Base-by-base conservation (phyloP, 2,329 filamentous ascomycete genomes). In the Sclerotinia nivalis region DNA sequence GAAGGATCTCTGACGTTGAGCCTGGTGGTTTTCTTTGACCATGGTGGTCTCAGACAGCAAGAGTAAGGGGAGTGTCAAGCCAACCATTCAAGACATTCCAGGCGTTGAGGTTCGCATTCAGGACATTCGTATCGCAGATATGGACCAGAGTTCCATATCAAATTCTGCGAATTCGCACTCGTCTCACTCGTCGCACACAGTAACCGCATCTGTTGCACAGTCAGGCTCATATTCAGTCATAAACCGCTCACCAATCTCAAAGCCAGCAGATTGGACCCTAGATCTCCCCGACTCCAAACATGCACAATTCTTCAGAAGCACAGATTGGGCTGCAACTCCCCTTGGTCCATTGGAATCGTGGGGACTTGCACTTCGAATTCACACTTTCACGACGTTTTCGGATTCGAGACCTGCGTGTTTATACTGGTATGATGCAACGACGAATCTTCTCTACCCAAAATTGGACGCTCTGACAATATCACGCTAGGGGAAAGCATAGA, bases 401-500 rank as follows among this genome's bases (percentile, higher is more conserved):
- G 75, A 77, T 66, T 74, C 75, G 2, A 69, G 68, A 37, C 71
- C 75, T 2, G 70, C 71, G 3, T 72, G 70, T 62, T 49, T 76
- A 25, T 75, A 75, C 62, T 77, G 75, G 75, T 75, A 71, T 45
- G 71, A 71, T 15, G 9, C 22, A 22, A 40, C 25, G 22, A 34
- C 15, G 7, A 37, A 56, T 25, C 9, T 2, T 50, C 7, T 60
- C 64, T 34, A 20, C 45, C 20, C 55, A 58, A 47, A 45, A 54
- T 31, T 22, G 25, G 34, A 55, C 28, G 25, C 28, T 58, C 69
- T 68, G 28, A 66, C 50, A 55, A 45, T 34, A 47, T 56, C 18
- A 34, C 20, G 15, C 50, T 40, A 77, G 76, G 75, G 76, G 75
- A 18, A 60, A 73, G 1, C 52, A 73, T 10, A 72, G 69, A 67